Conservation (phyloP, 2,329 filamentous ascomycete genomes). For the Paramyrothecium sp. region DNA sequence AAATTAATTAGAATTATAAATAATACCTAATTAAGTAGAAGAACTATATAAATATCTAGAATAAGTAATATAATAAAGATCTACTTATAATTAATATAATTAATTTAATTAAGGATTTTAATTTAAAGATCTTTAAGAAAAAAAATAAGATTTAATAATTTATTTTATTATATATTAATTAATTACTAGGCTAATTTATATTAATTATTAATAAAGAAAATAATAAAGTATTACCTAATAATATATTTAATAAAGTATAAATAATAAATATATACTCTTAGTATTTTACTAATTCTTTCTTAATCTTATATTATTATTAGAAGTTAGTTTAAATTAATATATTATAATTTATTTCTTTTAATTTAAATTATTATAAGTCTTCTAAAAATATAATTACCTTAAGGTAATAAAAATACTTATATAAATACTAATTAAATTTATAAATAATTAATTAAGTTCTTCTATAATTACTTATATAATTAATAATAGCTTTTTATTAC, state of each 20-base stretch:
- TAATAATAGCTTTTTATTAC: too few relatives aligned
- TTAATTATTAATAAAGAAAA: background rate
- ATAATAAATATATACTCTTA: background rate
- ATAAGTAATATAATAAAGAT: background rate
- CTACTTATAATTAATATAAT: slow-evolving; percentile 1
- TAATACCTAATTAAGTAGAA: slow-evolving; percentile 3
- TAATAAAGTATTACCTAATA: background rate
- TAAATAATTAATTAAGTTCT: too few relatives aligned
- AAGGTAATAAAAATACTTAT: too few relatives aligned
- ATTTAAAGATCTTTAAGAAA: too few relatives aligned
- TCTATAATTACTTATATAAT: too few relatives aligned
- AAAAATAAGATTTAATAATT: background rate
- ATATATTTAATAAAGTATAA: background rate
- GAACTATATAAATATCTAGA: background rate
- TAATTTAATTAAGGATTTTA: background rate
- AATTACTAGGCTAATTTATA: too few relatives aligned
- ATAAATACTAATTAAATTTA: too few relatives aligned
- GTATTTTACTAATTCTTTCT: background rate
- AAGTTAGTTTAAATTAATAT: background rate
- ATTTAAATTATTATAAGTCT: too few relatives aligned
- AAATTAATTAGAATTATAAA: background rate
- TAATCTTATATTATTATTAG: too few relatives aligned
- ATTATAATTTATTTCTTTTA: too few relatives aligned
- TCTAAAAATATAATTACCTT: too few relatives aligned
- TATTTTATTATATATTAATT: background rate